Conservation (phyloP, 2,329 filamentous ascomycete genomes). For the Fusarium hainanense region DNA sequence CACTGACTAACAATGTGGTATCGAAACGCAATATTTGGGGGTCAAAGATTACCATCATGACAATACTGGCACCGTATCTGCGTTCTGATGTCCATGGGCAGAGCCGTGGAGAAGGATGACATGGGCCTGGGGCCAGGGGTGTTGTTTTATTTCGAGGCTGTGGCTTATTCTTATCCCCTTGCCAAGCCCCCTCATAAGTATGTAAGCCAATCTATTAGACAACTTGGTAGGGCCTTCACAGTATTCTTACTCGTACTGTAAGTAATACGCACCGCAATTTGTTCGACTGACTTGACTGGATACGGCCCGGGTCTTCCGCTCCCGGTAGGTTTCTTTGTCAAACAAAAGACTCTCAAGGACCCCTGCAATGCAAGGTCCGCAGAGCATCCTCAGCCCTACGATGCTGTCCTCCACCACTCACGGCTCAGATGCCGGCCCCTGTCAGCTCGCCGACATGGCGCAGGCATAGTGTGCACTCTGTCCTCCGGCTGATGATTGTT, state of each 20-base stretch:
- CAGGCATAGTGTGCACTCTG: slow-evolving; percentile 20
- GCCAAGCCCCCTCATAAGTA: slow-evolving; percentile 19
- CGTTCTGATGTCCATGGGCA: slow-evolving; percentile 14
- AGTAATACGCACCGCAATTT: slow-evolving; percentile 21
- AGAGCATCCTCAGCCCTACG: slow-evolving; percentile 37
- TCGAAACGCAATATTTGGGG: slow-evolving; percentile 1
- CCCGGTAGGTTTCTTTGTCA: slow-evolving; percentile 12
- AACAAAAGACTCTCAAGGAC: not conserved
- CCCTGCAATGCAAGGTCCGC: slow-evolving; percentile 33
- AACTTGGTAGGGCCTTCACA: not conserved
- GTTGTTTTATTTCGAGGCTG: slow-evolving; percentile 32
- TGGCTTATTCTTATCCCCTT: slow-evolving; percentile 38
- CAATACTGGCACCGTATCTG: not conserved
- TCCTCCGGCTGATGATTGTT: slow-evolving; percentile 19
- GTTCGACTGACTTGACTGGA: slow-evolving; percentile 16
- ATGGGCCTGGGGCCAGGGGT: slow-evolving; percentile 21
- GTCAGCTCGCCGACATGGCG: slow-evolving; percentile 42
- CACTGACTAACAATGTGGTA: not conserved
- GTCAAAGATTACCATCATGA: slow-evolving; percentile 6
- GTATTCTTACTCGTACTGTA: not conserved
- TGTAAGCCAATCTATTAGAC: slow-evolving; percentile 20
- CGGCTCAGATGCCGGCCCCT: slow-evolving; percentile 23
- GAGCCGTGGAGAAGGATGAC: slow-evolving; percentile 19
- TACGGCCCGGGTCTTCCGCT: slow-evolving; percentile 32
- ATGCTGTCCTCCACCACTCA: slow-evolving; percentile 31